phyloP scores from a whole-genome alignment of 2,329 filamentous ascomycete genomes.

The Myriosclerotinia curreyana region DNA sequence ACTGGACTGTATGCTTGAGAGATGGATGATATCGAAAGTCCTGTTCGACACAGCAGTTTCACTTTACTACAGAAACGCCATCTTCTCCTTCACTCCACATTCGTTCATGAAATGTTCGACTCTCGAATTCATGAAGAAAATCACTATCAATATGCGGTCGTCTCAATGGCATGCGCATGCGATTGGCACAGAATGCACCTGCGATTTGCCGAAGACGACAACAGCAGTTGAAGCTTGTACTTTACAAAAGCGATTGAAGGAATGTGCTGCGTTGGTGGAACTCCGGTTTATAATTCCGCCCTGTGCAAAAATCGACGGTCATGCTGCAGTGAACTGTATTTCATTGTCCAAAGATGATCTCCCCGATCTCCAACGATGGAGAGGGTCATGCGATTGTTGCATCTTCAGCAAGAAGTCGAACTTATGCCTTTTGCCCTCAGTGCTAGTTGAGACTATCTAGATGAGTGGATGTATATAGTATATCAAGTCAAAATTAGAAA shows the following conservation, averaged over 20 bases:
- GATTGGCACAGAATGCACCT: background rate
- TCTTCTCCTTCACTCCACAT: background rate
- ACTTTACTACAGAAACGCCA: background rate
- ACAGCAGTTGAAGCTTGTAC: background rate
- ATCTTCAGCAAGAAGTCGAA: background rate
- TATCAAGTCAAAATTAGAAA: background rate
- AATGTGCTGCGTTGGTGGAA: background rate
- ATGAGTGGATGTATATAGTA: background rate
- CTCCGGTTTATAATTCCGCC: background rate
- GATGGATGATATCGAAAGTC: background rate
- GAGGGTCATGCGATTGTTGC: background rate
- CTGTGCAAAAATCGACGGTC: background rate
- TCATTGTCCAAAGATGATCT: background rate
- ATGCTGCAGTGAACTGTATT: background rate
- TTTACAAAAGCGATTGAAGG: background rate
- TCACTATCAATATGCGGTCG: background rate
- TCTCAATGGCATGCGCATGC: background rate
- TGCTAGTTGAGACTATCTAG: background rate
- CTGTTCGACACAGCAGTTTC: background rate
- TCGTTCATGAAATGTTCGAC: background rate
- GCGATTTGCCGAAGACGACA: background rate
- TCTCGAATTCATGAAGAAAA: background rate
- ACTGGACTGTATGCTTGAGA: background rate
- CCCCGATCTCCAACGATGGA: background rate
- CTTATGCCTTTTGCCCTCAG: background rate